Conservation (phyloP, 2,329 filamentous ascomycete species). For the Aspergillus udagawae region DNA sequence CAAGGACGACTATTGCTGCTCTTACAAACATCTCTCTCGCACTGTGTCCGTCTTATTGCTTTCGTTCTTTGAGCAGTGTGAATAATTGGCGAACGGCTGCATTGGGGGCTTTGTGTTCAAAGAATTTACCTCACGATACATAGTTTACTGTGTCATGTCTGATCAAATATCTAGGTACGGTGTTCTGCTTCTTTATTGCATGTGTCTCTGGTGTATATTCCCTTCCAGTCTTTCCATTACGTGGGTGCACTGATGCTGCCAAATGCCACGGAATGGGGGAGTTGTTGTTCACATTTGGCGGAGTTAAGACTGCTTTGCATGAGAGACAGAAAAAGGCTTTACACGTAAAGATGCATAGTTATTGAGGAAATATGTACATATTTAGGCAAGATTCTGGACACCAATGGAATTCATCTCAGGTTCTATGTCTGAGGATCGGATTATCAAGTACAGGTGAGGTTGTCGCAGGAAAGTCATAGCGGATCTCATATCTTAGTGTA, state of each 20-base stretch:
- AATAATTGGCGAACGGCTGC: conserved; percentile 11
- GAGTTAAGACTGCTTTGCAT: not conserved
- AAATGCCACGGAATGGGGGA: not conserved
- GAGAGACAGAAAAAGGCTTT: not conserved
- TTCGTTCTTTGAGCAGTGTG: conserved; percentile 12
- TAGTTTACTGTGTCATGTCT: not conserved
- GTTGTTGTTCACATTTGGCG: not conserved
- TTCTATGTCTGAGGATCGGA: not conserved
- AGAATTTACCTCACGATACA: conserved; percentile 2
- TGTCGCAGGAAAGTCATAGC: not conserved
- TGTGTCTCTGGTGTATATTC: not conserved
- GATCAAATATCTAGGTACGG: not conserved
- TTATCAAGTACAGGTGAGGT: not conserved
- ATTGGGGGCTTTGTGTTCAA: conserved; percentile 1
- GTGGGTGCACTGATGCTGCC: not conserved
- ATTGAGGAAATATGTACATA: not conserved
- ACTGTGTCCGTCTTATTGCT: conserved; percentile 2
- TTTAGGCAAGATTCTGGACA: not conserved
- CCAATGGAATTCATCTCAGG: not conserved
- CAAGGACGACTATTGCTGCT: conserved; percentile 9
- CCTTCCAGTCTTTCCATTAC: not conserved
- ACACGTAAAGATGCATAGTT: not conserved
- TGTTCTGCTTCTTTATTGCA: not conserved
- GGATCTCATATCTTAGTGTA: not conserved
- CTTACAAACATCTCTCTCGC: not conserved